Evolutionary conservation across 768 basidiomycete genomes (phyloP), one percentile per base, ranked within the genome.

Genomic region (Mycena belliarum): DNA sequence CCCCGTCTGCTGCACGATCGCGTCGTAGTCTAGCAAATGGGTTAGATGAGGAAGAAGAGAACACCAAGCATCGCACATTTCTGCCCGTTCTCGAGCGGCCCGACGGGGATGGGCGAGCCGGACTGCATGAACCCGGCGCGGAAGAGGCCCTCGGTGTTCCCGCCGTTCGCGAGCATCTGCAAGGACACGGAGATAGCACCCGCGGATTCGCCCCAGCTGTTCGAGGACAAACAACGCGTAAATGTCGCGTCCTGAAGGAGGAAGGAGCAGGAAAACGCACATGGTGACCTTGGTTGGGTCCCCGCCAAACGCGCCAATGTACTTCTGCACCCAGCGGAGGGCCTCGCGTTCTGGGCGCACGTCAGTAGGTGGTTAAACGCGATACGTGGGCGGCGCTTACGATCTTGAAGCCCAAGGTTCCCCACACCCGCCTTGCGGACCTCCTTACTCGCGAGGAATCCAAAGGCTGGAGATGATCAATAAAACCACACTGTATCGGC

Each of bases 241-340:
- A 6, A 47, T 55, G 2, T 9, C 6, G 26, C 2, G 14, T 11
- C 4, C 20, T 48, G 12, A 42, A 28, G 35, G 52, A 21, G 3
- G 60, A n/a, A n/a, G n/a, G n/a, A n/a, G n/a, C n/a, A n/a, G n/a
- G n/a, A n/a, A n/a, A n/a, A n/a, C 69, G 20, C 61, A 82, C 80
- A 84, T 74, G 2, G 79, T 82, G 14, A 84, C 83, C 57, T 80
- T 82, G 4, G 64, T 57, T 0, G 82, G 80, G 66, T 90, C 80
- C 12, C 88, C 88, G 6, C 88, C 88, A 61, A 89, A 91, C 15
- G 76, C 75, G 32, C 63, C 68, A 55, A 89, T 86, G 63, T 89
- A 78, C 43, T 79, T 70, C 58, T 87, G 79, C 0, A 88, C 79
- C 88, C 87, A 91, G 63, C 79, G 70, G 21, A 91, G 67, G 6